Evolutionary conservation across 2,329 filamentous ascomycete genomes (phyloP), one percentile per base, ranked within the genome.

Genomic region (Fusarium albidum): DNA sequence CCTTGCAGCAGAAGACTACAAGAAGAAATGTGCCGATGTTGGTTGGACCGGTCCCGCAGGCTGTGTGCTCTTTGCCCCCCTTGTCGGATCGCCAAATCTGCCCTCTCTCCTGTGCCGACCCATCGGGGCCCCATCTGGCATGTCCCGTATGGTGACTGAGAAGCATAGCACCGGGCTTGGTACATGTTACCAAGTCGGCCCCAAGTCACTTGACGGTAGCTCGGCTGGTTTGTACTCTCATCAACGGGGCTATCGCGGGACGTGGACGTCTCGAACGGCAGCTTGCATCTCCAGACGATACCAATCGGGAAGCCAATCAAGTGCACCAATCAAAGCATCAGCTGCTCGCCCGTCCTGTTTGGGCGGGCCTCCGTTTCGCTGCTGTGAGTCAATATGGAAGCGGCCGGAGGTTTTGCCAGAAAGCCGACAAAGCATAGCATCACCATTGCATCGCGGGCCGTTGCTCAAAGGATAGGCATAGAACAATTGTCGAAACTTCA

Each of bases 251-350:
- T 59, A 63, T 63, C 51, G 53, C 65, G 63, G 63, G 52, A 60
- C 51, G 52, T 49, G 53, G 57, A 53, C 59, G 65, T 68, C 63
- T 66, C 57, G 61, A 61, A 68, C 68, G 68, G 68, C 51, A 66
- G 47, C 63, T 59, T 68, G 67, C 68, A 68, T 65, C 46, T 56
- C 48, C 38, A 63, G 61, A 64, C 63, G 59, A 68, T 63, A 61
- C 65, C 52, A 61, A 48, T 61, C 57, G 42, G 49, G 43, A 55
- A 37, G 38, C 44, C 37, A 58, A 50, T 51, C 61, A 60, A 42
- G 39, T n/a, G 46, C 51, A 46, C 57, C 53, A 64, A 63, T 59
- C 57, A 58, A 49, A 51, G 49, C 47, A 51, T 54, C 53, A 35
- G 39, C 42, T 37, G 39, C 38, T 55, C 33, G 46, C 52, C 21